Conservation (phyloP, 108 stramenopile species). For the Nitzschia sp. region DNA sequence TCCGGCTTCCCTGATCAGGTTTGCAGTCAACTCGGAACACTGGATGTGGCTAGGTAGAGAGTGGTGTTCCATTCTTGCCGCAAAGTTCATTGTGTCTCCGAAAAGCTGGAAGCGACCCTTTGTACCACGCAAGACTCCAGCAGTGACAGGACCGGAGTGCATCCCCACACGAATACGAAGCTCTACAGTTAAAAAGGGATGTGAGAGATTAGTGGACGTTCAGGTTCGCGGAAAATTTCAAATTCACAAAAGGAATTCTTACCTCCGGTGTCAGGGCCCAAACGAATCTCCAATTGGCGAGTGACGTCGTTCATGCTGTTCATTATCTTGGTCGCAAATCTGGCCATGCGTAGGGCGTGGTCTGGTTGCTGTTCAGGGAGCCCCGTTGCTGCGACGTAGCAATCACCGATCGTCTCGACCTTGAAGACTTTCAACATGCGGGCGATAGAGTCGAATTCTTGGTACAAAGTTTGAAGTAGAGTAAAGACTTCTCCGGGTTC, state of each 20-base stretch:
- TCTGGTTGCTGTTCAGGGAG: constrained; percentile 24
- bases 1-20: constrained; percentile 17
- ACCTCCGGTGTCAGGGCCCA: constrained; percentile 27
- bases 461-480: constrained; percentile 15
- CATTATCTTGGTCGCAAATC: constrained; percentile 24
- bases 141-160: constrained; percentile 53
- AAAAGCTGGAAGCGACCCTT: constrained; percentile 51
- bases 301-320: constrained; percentile 21
- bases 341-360: constrained; percentile 26
- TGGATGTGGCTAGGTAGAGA: constrained; percentile 25
- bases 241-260: too few relatives aligned
- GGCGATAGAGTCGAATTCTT: constrained; percentile 12
- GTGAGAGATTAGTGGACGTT: too few relatives aligned
- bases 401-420: constrained; percentile 26
- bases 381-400: constrained; percentile 31
- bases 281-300: constrained; percentile 11
- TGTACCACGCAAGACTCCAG: constrained; percentile 42
- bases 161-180: constrained; percentile 58
- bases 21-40: constrained; percentile 15
- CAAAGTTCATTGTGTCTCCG: constrained; percentile 49
- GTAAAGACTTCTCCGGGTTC: constrained; percentile 23
- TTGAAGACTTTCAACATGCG: constrained; percentile 19
- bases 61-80: constrained; percentile 46
- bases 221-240: too few relatives aligned
- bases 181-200: too few relatives aligned